A percentile compares a stretch with the other conserved stretches of the same genome.
phyloP scores from a whole-genome alignment of 352 stramenopile genomes.

The Halophytophthora batemanensis region DNA sequence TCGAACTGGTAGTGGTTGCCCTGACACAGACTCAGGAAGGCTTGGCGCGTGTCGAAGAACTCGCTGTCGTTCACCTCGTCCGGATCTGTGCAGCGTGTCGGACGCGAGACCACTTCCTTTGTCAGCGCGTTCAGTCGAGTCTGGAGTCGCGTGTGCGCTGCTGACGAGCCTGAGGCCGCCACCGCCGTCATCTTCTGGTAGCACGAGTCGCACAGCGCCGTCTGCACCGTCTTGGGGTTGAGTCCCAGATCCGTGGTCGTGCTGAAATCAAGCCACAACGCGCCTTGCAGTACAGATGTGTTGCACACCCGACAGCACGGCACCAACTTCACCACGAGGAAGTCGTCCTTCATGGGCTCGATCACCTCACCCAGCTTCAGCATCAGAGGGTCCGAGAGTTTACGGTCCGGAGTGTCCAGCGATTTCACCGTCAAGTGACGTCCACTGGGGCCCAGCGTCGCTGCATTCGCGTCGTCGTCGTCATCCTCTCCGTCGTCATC shows the following conservation, averaged over 20 bases:
- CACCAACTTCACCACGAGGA: constrained; percentile 85
- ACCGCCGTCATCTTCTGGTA: constrained; percentile 70
- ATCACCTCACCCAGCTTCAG: constrained; percentile 85
- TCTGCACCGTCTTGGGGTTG: constrained; percentile 68
- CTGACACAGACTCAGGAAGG: constrained; percentile 96
- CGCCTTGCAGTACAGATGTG: constrained; percentile 63
- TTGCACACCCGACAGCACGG: constrained; percentile 83
- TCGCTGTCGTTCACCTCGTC: constrained; percentile 87
- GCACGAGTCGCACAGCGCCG: constrained; percentile 71
- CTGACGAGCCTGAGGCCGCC: constrained; percentile 20
- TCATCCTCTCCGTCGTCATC: too few relatives aligned
- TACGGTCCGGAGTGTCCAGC: constrained; percentile 62
- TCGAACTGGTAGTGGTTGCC: constrained; percentile 99
- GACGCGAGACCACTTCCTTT: constrained; percentile 53
- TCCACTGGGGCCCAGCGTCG: constrained; percentile 14
- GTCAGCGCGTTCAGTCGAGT: constrained; percentile 49
- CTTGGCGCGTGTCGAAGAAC: constrained; percentile 96
- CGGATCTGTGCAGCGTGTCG: constrained; percentile 72
- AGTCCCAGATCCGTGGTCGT: constrained; percentile 61
- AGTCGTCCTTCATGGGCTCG: constrained; percentile 90
- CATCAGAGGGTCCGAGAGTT: constrained; percentile 77
- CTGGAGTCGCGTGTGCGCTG: constrained; percentile 41
- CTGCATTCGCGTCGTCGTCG: too few relatives aligned
- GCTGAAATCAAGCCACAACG: constrained; percentile 57
- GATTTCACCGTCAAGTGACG: constrained; percentile 44